Conservation (phyloP, 2,329 filamentous ascomycete genomes). For the Fusarium sp. region DNA sequence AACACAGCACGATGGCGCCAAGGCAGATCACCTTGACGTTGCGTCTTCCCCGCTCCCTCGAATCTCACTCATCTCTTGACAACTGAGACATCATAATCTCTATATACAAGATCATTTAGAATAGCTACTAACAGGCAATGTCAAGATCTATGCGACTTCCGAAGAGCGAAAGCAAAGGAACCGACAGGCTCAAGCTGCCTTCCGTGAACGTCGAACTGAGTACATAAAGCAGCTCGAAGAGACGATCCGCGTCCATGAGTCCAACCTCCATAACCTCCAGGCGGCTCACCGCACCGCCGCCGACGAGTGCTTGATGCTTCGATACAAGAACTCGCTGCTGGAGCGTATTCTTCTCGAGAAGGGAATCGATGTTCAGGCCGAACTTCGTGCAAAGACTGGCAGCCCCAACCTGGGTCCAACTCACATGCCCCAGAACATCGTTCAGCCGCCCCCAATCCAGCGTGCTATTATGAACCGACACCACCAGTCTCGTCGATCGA, state of each 20-base stretch:
- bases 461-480: constrained; percentile 85
- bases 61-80: background rate
- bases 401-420: constrained; percentile 82
- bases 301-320: constrained; percentile 97
- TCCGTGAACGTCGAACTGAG: constrained; percentile 94
- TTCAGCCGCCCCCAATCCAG: constrained; percentile 81
- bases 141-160: constrained; percentile 95
- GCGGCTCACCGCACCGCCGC: constrained; percentile 93
- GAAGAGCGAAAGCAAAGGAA: constrained; percentile 99
- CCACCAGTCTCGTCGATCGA: constrained; percentile 78
- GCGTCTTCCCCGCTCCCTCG: constrained; percentile 17
- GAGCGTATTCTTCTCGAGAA: constrained; percentile 97
- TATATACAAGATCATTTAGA: constrained; percentile 3
- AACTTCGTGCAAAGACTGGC: constrained; percentile 91
- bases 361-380: constrained; percentile 97
- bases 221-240: constrained; percentile 99
- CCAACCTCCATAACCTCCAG: constrained; percentile 90
- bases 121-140: constrained; percentile 33
- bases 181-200: constrained; percentile 95
- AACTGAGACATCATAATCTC: constrained; percentile 22
- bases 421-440: constrained; percentile 74
- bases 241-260: constrained; percentile 96
- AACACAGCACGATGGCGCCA: background rate
- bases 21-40: background rate
- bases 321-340: constrained; percentile 97